Base-by-base conservation (phyloP, 495 filamentous ascomycete genomes). In the Neurospora sp. region DNA sequence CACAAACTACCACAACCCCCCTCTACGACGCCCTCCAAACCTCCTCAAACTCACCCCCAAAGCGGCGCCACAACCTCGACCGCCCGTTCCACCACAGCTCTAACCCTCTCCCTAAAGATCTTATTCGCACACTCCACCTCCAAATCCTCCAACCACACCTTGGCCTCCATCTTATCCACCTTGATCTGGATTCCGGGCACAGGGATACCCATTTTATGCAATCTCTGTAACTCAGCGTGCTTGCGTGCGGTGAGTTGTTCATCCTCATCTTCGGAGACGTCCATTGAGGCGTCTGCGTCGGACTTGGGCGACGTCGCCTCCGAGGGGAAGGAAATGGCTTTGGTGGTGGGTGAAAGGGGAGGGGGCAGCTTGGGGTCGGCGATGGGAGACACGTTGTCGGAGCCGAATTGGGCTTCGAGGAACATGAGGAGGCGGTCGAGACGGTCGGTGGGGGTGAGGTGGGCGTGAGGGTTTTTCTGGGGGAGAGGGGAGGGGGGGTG, bases 361-460 rank as follows among this genome's bases (percentile, higher is more conserved):
- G 4, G 81, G 72, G 3, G 81, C 76, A 4, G 90, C 76, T 69
- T 89, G 90, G 93, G 93, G 0, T 86, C 85, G 35, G 89, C 85
- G 76, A 98, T 91, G 1, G 94, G 94, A 0, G 85, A 82, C 18
- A 93, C 82, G 75, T 92, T 90, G 69, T 93, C 87, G 22, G 87
- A 85, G 53, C 96, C 96, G 77, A 99, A 99, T 79, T 99, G 96
- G 3, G 94, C 92, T 83, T 99, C 96, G 35, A 99, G 91, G 85
- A 98, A 97, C 88, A 97, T 92, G 82, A 93, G 91, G 39, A 99
- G 89, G 40, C 95, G 91, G 37, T 89, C 85, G 61, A 98, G 87
- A 38, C 93, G 91, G 75, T 96, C 92, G 37, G 88, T 84, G 1
- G 93, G 86, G n/a, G 84, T 85, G 53, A 92, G 79, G 65, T 90